phyloP scores from a whole-genome alignment of 169 alveolate species.

The Cryptosporidium ryanae region DNA sequence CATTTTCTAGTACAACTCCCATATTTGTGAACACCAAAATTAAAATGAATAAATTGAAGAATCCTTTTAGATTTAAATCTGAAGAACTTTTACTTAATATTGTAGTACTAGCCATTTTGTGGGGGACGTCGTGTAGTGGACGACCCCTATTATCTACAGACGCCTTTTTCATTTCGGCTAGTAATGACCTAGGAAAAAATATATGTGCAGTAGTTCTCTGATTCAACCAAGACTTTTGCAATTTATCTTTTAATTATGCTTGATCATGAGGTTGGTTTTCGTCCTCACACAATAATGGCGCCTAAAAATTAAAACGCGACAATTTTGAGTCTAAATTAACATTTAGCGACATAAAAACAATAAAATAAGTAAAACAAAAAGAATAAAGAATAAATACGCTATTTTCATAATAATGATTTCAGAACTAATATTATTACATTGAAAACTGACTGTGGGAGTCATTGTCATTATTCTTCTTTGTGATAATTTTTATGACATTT shows the following conservation, averaged over 20 bases:
- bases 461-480: constrained; percentile 36
- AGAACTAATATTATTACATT: constrained; percentile 16
- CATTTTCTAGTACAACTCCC: constrained; percentile 87
- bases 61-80: constrained; percentile 86
- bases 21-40: constrained; percentile 87
- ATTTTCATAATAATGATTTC: neutral
- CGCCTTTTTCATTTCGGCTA: neutral
- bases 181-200: neutral
- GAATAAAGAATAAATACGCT: neutral
- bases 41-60: constrained; percentile 86
- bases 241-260: neutral
- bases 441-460: constrained; percentile 71
- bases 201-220: neutral
- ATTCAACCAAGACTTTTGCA: neutral
- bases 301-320: constrained; percentile 15
- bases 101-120: constrained; percentile 73
- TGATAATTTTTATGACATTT: constrained; percentile 41
- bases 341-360: neutral
- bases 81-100: constrained; percentile 74
- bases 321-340: neutral
- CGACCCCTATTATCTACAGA: constrained; percentile 57
- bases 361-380: neutral
- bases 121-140: constrained; percentile 64
- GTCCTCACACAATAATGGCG: constrained; percentile 71
- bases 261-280: constrained; percentile 13